These are phyloP conservation scores for Brettanomyces bruxellensis DNA, from an alignment of 805 yeast species.

Conservation along the genomic window DNA sequence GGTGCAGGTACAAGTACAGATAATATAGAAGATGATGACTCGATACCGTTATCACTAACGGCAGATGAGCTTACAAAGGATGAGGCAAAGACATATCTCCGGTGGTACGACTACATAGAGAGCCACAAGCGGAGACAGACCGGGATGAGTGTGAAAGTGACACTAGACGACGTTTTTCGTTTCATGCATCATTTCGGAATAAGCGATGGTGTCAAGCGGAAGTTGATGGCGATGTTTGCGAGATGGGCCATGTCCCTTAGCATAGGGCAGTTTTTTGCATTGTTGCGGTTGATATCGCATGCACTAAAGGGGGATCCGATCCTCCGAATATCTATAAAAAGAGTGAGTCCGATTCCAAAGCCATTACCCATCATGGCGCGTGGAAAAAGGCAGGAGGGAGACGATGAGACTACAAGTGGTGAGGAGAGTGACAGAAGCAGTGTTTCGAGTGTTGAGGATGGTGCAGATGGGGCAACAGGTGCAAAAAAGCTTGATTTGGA, in stretches of 20 bases:
- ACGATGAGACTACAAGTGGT: conserved; percentile 15
- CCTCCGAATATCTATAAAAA: conserved; percentile 39
- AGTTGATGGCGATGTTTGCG: conserved; percentile 41
- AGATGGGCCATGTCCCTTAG: conserved; percentile 57
- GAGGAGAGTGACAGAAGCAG: conserved; percentile 6
- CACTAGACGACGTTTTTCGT: conserved; percentile 66
- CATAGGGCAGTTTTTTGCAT: conserved; percentile 86
- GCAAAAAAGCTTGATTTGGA: conserved; percentile 60
- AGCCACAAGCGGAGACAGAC: conserved; percentile 38
- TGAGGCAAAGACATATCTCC: conserved; percentile 75
- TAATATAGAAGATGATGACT: conserved; percentile 22
- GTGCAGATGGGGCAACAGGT: background rate
- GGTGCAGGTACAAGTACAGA: background rate
- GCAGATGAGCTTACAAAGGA: conserved; percentile 62
- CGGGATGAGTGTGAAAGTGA: conserved; percentile 47
- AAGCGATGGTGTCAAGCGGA: conserved; percentile 36
- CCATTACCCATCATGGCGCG: conserved; percentile 72
- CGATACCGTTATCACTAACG: conserved; percentile 56
- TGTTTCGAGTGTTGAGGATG: conserved; percentile 7
- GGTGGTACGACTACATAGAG: conserved; percentile 88
- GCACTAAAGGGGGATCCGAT: conserved; percentile 43
- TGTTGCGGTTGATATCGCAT: conserved; percentile 72
- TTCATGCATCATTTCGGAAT: conserved; percentile 75
- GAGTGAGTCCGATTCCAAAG: conserved; percentile 59
- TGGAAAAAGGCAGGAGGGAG: conserved; percentile 38